Evolutionary conservation across 208 protist species (phyloP).

Genomic region (Leishmania gerbilli): DNA sequence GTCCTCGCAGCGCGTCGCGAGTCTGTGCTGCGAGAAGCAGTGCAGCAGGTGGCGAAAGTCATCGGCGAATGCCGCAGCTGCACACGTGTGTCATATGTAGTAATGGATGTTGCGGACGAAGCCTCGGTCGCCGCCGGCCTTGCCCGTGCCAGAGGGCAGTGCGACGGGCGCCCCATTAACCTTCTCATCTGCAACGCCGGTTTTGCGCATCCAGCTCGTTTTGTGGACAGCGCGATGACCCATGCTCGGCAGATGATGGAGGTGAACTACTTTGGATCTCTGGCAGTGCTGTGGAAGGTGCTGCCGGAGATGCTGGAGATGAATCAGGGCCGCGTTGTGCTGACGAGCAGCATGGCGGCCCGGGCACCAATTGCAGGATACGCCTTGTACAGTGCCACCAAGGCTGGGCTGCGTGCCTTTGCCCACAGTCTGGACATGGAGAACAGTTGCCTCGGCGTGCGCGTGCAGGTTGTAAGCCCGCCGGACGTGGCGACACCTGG

Average conservation of each 20-base stretch:
- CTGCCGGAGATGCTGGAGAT: constrained; percentile 73
- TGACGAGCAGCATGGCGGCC: constrained; percentile 79
- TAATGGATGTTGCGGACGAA: constrained; percentile 80
- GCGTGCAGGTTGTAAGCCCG: constrained; percentile 83
- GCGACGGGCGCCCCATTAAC: constrained; percentile 49
- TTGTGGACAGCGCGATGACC: constrained; percentile 63
- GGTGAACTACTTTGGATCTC: constrained; percentile 89
- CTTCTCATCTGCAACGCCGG: constrained; percentile 88
- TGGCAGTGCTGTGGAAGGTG: constrained; percentile 67
- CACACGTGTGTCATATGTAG: constrained; percentile 65
- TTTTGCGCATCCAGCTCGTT: constrained; percentile 78
- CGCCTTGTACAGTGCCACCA: constrained; percentile 82
- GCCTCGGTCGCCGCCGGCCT: constrained; percentile 51
- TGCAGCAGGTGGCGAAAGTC: constrained; percentile 38
- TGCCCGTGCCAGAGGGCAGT: constrained; percentile 24
- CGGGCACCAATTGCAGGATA: constrained; percentile 85
- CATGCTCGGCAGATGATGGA: constrained; percentile 82
- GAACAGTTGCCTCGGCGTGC: constrained; percentile 74
- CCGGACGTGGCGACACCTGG: constrained; percentile 88
- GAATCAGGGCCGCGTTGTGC: constrained; percentile 69
- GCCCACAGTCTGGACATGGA: constrained; percentile 90
- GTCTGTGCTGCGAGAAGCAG: constrained; percentile 55
- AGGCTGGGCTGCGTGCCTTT: constrained; percentile 85
- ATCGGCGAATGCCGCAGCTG: constrained; percentile 24
- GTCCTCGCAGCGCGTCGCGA: constrained; percentile 77